These are phyloP conservation scores for Serendipita sp. DNA, from an alignment of 768 basidiomycete genomes.

Conservation along the genomic window DNA sequence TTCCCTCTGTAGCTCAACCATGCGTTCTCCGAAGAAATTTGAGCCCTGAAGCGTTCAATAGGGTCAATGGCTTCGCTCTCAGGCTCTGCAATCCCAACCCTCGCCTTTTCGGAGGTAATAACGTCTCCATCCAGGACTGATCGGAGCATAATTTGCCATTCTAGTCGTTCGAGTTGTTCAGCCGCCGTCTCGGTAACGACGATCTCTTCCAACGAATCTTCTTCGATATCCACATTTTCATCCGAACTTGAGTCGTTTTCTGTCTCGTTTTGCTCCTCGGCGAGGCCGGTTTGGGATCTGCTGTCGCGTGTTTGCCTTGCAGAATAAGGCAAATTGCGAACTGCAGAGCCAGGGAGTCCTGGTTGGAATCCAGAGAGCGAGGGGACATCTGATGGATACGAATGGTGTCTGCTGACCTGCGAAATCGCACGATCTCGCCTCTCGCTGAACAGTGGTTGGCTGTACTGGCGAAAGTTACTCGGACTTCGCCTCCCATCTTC, in stretches of 20 bases:
- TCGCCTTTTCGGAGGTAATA: constrained; percentile 83
- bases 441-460: background rate
- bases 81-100: constrained; percentile 61
- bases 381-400: background rate
- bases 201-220: constrained; percentile 30
- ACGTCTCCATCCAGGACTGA: constrained; percentile 92
- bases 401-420: constrained; percentile 4
- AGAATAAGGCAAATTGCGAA: constrained; percentile 3
- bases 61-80: background rate
- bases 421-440: background rate
- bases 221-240: constrained; percentile 26
- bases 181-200: constrained; percentile 47
- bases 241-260: constrained; percentile 35
- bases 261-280: constrained; percentile 52
- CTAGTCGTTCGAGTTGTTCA: constrained; percentile 67
- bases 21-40: constrained; percentile 34
- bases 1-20: constrained; percentile 89
- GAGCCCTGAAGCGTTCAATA: background rate
- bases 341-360: background rate
- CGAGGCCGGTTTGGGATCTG: background rate
- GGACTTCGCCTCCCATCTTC: constrained; percentile 10
- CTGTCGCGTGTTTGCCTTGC: background rate
- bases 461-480: background rate
- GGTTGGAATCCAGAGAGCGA: background rate
- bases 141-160: constrained; percentile 92